Base-by-base conservation (phyloP, 352 stramenopile species). In the Phytophthora pinifolia region DNA sequence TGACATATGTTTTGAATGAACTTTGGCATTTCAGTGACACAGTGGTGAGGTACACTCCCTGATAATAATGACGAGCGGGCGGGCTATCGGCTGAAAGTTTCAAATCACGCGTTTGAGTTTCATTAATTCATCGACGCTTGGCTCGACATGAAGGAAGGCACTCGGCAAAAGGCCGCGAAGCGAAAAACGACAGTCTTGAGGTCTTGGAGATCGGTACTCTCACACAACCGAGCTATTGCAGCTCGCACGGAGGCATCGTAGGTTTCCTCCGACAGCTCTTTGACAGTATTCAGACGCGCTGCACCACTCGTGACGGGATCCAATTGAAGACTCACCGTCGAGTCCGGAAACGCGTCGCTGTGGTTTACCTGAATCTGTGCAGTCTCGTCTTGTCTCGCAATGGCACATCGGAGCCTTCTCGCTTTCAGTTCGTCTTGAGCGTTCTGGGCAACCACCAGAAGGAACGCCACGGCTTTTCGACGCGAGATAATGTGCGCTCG, bases 161-260 rank as follows among this genome's bases (percentile, higher is more conserved):
- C 62, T 47, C 60, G 54, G 43, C 71, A 76, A 17, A 65, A 51
- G n/a, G 56, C 33, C 15, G 70, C 52, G 57, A 66, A 69, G n/a
- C 55, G 44, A 46, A 44, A 31, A 12, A 57, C 72, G 13, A 80
- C 36, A 20, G 56, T 43, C 41, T 72, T 71, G 14, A 86, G 37
- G 37, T 67, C 58, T n/a, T 65, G 33, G n/a, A 70, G 42, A 13
- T 65, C 38, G 6, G 47, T n/a, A 31, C 67, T 63, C 18, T 57
- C 53, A 14, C 22, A 46, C 9, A 78, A 46, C 20, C 60, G 43
- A 61, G 35, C 14, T 18, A 65, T 51, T n/a, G 70, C 72, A 34
- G 42, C 51, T 20, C 36, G 41, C 12, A 67, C 47, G 27, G 54
- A 63, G 17, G n/a, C 27, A 10, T 50, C 32, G 32, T 73, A 72